phyloP scores from a whole-genome alignment of 2,329 filamentous ascomycete species.

The Aspergillus cejpii region DNA sequence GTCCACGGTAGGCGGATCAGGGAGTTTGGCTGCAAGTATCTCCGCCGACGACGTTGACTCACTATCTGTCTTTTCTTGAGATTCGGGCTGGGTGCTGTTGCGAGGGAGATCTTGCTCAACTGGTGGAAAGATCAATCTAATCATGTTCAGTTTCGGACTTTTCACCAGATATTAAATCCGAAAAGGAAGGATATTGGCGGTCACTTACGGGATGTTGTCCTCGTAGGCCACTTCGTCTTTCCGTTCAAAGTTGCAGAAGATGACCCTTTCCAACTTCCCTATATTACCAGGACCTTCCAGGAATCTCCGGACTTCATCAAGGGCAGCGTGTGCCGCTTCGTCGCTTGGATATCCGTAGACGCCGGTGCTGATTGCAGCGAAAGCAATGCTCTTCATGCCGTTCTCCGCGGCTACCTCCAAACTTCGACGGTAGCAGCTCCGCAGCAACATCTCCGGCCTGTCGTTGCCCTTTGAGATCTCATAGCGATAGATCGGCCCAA shows the following conservation, averaged over 20 bases:
- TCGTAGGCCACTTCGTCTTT: constrained; percentile 74
- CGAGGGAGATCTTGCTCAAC: constrained; percentile 31
- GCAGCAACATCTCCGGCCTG: constrained; percentile 43
- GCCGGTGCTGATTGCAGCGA: constrained; percentile 79
- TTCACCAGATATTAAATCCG: no score
- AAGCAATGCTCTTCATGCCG: constrained; percentile 66
- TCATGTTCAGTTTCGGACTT: constrained; percentile 2
- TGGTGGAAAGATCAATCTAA: constrained; percentile 47
- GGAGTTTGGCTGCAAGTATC: constrained; percentile 40
- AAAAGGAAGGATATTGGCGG: neutral
- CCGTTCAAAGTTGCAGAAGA: constrained; percentile 76
- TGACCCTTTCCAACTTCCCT: constrained; percentile 58
- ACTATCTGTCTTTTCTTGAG: constrained; percentile 18
- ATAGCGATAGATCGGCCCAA: constrained; percentile 68
- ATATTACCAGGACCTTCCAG: constrained; percentile 40
- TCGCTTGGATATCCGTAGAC: constrained; percentile 77
- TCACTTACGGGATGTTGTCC: constrained; percentile 62
- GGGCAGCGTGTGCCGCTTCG: constrained; percentile 66
- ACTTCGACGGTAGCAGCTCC: constrained; percentile 62
- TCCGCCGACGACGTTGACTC: constrained; percentile 23
- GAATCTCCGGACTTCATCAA: constrained; percentile 54
- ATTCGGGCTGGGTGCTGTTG: constrained; percentile 6
- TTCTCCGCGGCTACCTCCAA: constrained; percentile 65
- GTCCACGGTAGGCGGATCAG: constrained; percentile 45
- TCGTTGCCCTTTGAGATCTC: constrained; percentile 32